Evolutionary conservation across 163 green algal species (phyloP), one percentile per base, ranked within the genome.

Genomic region (Scenedesmus sp.): DNA sequence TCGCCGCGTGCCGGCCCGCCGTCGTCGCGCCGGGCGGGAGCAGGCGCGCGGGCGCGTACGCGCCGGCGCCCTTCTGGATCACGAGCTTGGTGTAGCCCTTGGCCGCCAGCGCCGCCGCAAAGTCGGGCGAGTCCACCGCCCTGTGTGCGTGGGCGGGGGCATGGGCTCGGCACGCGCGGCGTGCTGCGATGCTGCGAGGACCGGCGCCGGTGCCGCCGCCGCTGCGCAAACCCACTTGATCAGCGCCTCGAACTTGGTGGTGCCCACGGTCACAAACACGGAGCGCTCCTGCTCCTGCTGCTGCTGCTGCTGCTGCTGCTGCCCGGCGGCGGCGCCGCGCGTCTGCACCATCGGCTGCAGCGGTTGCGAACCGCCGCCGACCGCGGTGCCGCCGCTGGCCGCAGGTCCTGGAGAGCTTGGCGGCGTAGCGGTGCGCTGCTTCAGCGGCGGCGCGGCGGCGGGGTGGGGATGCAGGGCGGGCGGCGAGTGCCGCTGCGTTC

Each of bases 181-280:
- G 17, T 24, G 58, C 28, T 47, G 13, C 24, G 15, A 48, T n/a
- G 14, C 10, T 11, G n/a, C 14, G 2, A 9, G 15, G 2, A 18
- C 33, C 58, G n/a, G 13, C 58, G 24, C 15, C 15, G 11, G 3
- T 45, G 6, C 24, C 20, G 26, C 18, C 17, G 2, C 18, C 20
- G 26, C 7, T 28, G 9, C 4, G 50, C 36, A 1, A 47, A 78
- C 81, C 71, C 58, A 87, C 83, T 87, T 51, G 39, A 95, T 90
- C 20, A 97, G 76, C 1, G 67, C 87, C 45, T 97, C 93, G 70
- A 97, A 97, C 39, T 91, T 91, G 9, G 93, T 97, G n/a, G 90
- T 97, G 70, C 93, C 93, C 11, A 97, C 92, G 0, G 92, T 97
- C 17, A 97, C 88, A 45, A 97, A 87, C 0, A 92, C 92, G 7